Evolutionary conservation across 2,329 filamentous ascomycete species (phyloP), one percentile per base, ranked within the genome.

Genomic region (Aaosphaeria arxii): DNA sequence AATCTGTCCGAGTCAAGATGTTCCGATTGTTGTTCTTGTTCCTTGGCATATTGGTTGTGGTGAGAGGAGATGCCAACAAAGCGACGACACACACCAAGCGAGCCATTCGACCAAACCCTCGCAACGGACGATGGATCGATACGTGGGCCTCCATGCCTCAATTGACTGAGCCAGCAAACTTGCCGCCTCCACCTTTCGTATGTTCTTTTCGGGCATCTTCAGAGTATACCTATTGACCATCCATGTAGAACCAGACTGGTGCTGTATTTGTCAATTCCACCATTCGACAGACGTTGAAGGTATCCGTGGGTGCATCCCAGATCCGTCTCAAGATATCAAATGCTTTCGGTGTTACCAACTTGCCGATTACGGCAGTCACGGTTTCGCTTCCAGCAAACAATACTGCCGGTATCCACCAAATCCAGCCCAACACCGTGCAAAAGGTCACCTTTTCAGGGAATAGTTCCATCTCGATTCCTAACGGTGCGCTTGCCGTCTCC

Each of bases 81-180:
- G n/a, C 9, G n/a, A 11, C 39, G 9, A 11, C 9, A 9, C 2
- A 7, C 7, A 7, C 11, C 11, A 40, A 40, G 24, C 39, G 39
- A 28, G 39, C 43, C 2, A 54, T 49, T n/a, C 24, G 47, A 43
- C 58, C 59, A 33, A 66, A 63, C 33, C 63, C 63, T 28, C 49
- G 56, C 7, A 58, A 63, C 51, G 65, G 74, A 42, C 77, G 80
- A 52, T 86, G 83, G 83, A 74, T 85, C 11, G 77, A 80, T 52
- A 82, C 79, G 2, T 87, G 84, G 84, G 79, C 80, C 0, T 74
- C 81, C 2, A 86, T 86, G 83, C 83, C 83, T 0, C 83, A 87
- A 61, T 69, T 85, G 38, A 82, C 82, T 1, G 84, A 87, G 58
- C 77, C 75, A 7, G 73, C 69, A 42, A 87, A 87, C 54, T 72